Evolutionary conservation across 2,329 filamentous ascomycete species (phyloP).

Genomic region (Myriosclerotinia curreyana): DNA sequence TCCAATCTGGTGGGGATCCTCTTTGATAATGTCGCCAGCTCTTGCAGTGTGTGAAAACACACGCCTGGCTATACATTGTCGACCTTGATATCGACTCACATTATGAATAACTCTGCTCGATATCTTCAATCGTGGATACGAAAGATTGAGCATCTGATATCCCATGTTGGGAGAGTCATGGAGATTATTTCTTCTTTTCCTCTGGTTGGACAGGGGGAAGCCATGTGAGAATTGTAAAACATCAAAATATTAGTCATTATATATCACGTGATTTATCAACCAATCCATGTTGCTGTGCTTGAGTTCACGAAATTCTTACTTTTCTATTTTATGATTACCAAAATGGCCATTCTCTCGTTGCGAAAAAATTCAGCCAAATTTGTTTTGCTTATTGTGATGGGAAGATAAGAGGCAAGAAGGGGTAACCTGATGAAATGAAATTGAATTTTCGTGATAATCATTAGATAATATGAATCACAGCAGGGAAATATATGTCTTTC

Average conservation of each 20-base stretch:
- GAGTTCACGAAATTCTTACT: not conserved
- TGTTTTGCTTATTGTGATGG: conserved; percentile 4
- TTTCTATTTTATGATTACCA: not conserved
- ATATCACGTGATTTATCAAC: not conserved
- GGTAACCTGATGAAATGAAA: conserved; percentile 10
- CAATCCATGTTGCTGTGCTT: not conserved
- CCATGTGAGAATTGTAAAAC: not conserved
- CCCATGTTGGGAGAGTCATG: conserved; percentile 14
- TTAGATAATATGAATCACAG: conserved; percentile 2
- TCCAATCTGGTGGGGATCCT: not conserved
- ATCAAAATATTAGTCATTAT: not conserved
- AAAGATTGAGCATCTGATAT: conserved; percentile 6
- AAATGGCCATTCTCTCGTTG: not conserved
- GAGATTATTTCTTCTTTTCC: not conserved
- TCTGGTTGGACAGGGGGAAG: not conserved
- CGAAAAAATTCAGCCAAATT: not conserved
- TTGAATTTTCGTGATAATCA: conserved; percentile 14
- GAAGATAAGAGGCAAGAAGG: not conserved
- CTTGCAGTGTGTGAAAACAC: conserved; percentile 3
- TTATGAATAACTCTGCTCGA: not conserved
- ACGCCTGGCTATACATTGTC: not conserved
- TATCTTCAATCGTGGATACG: conserved; percentile 8
- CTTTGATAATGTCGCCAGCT: not conserved
- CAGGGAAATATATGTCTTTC: not conserved
- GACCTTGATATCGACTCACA: not conserved